Percentiles rank a stretch among this genome's conserved stretches.
These are phyloP conservation scores for Termitomyces sp. DNA, from an alignment of 768 basidiomycete genomes.

Conservation along the genomic window DNA sequence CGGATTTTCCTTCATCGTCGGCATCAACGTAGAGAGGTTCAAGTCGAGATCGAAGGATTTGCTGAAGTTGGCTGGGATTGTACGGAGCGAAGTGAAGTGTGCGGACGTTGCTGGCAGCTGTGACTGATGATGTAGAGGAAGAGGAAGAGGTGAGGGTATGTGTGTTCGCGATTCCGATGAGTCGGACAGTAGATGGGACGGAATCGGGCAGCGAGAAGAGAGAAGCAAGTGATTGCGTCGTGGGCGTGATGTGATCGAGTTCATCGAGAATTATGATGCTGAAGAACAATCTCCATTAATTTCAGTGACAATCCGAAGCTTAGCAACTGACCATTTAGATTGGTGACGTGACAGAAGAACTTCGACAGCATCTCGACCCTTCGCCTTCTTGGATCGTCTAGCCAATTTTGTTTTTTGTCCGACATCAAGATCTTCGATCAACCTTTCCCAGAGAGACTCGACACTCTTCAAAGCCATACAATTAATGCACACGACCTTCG, in stretches of 20 bases:
- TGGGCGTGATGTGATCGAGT: conserved; percentile 74
- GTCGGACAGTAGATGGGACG: conserved; percentile 46
- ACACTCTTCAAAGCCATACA: conserved; percentile 73
- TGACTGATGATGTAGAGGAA: conserved; percentile 26
- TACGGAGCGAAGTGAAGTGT: conserved; percentile 84
- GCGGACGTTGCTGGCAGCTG: conserved; percentile 34
- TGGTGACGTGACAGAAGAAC: conserved; percentile 33
- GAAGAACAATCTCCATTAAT: conserved; percentile 11
- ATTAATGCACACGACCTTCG: conserved; percentile 58
- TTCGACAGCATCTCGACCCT: conserved; percentile 44
- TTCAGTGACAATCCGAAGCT: not conserved
- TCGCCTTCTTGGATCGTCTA: conserved; percentile 32
- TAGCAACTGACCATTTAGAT: conserved; percentile 45
- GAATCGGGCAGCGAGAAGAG: conserved; percentile 66
- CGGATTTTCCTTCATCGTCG: conserved; percentile 19
- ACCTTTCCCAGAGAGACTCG: conserved; percentile 65
- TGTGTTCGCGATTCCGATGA: conserved; percentile 87
- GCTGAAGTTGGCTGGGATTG: conserved; percentile 60
- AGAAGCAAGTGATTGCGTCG: conserved; percentile 47
- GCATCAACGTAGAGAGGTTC: conserved; percentile 36
- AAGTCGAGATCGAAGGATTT: conserved; percentile 64
- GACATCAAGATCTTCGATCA: conserved; percentile 49
- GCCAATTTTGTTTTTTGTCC: conserved; percentile 28
- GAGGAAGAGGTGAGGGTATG: conserved; percentile 71
- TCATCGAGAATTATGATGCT: conserved; percentile 84